Conservation (phyloP, 495 filamentous ascomycete genomes). For the Xanthoparmelia taractica region DNA sequence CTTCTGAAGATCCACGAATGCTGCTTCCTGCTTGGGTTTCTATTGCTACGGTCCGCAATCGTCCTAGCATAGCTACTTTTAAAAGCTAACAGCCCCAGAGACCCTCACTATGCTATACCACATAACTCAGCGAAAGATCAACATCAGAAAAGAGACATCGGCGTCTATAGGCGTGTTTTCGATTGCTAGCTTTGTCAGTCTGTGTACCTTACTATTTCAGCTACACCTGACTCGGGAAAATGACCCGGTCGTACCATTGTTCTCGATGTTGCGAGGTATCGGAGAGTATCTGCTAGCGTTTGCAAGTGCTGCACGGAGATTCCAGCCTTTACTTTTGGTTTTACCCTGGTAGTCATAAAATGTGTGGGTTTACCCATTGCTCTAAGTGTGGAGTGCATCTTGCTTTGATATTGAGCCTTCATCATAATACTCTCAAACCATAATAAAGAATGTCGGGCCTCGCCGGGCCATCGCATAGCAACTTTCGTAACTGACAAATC, state of each 20-base stretch:
- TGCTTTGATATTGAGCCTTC: not conserved
- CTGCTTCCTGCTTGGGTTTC: conserved; percentile 81
- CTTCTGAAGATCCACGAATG: conserved; percentile 64
- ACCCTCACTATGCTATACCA: conserved; percentile 73
- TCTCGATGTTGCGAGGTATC: conserved; percentile 44
- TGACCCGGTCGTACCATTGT: conserved; percentile 55
- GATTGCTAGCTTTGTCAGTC: conserved; percentile 65
- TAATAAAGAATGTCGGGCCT: conserved; percentile 17
- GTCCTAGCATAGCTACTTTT: not conserved
- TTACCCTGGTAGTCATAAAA: not conserved
- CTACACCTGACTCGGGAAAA: conserved; percentile 59
- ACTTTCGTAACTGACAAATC: conserved; percentile 5
- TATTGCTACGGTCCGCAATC: conserved; percentile 59
- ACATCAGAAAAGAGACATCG: conserved; percentile 71
- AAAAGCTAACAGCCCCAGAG: conserved; percentile 34
- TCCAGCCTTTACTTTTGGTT: not conserved
- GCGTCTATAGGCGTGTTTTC: conserved; percentile 71
- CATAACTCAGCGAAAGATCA: conserved; percentile 71
- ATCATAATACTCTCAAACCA: conserved; percentile 3
- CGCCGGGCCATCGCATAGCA: conserved; percentile 4
- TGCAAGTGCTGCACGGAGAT: not conserved
- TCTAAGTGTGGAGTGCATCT: not conserved
- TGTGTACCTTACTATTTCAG: conserved; percentile 61
- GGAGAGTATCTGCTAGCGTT: conserved; percentile 36
- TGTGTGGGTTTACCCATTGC: not conserved